Conservation (phyloP, 1,284 basidiomycete species). For the Papiliotrema flavescens region DNA sequence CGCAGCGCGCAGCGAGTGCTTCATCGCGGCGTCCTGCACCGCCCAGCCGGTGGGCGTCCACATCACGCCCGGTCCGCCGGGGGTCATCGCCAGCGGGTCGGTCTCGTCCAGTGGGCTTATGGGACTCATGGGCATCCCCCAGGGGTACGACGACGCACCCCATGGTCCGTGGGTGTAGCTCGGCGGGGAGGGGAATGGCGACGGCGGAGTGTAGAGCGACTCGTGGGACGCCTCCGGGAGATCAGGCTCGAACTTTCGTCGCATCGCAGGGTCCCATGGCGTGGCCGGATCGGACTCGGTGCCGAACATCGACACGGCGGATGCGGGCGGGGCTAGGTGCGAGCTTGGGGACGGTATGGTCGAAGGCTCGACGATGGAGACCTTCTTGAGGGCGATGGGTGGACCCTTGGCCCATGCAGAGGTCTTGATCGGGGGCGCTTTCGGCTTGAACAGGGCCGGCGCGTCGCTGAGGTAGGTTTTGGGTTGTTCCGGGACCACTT, state of each 20-base stretch:
- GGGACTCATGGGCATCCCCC: conserved; percentile 40
- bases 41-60: conserved; percentile 44
- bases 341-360: neutral
- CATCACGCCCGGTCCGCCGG: conserved; percentile 31
- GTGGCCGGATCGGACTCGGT: conserved; percentile 42
- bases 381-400: conserved; percentile 19
- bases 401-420: conserved; percentile 30
- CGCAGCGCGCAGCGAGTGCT: conserved; percentile 21
- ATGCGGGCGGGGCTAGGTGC: conserved; percentile 16
- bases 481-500: neutral
- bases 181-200: neutral
- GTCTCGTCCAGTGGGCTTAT: conserved; percentile 3
- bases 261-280: conserved; percentile 28
- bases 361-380: conserved; percentile 10
- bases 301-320: conserved; percentile 31
- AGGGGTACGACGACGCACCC: conserved; percentile 23
- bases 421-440: conserved; percentile 8
- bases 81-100: conserved; percentile 11
- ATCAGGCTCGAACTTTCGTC: conserved; percentile 11
- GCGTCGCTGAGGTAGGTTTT: neutral
- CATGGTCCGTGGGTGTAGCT: neutral
- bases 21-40: conserved; percentile 39
- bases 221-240: conserved; percentile 1
- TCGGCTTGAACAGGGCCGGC: conserved; percentile 1
- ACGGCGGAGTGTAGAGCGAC: neutral